phyloP scores from a whole-genome alignment of 129 eudicot genomes.

The Centaurea solstitialis region DNA sequence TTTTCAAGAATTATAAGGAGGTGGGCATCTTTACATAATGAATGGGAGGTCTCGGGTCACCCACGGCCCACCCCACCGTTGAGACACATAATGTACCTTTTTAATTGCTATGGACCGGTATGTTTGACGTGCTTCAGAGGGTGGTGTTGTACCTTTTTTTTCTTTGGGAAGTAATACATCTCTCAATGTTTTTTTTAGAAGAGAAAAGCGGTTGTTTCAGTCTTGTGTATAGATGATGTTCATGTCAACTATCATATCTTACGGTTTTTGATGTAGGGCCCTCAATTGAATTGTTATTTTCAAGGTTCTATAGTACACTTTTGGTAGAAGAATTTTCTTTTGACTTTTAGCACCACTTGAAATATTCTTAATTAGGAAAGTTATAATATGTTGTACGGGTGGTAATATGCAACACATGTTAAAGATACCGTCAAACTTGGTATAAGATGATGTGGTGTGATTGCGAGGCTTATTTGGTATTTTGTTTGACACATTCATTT shows the following conservation, averaged over 20 bases:
- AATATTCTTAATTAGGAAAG: not conserved
- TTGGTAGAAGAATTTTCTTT: not conserved
- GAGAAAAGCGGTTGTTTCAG: not conserved
- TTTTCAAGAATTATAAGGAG: not conserved
- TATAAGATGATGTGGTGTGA: not conserved
- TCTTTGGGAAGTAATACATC: not conserved
- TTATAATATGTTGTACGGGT: not conserved
- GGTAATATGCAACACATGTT: not conserved
- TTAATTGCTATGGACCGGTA: not conserved
- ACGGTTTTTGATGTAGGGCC: not conserved
- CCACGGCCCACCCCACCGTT: not conserved
- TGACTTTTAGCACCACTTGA: not conserved
- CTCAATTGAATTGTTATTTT: not conserved
- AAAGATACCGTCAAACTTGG: not conserved
- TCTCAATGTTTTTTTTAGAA: not conserved
- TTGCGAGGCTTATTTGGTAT: not conserved
- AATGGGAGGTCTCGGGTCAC: not conserved
- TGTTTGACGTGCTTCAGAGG: not conserved
- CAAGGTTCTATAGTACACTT: not conserved
- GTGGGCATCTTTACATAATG: not conserved
- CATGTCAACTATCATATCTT: not conserved
- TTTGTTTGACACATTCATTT: not conserved
- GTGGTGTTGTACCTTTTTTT: not conserved
- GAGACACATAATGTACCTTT: not conserved
- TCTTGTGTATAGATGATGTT: not conserved